A percentile compares a stretch with the other conserved stretches of the same genome.
Evolutionary conservation across 768 basidiomycete genomes (phyloP).

Genomic region (Calocera cornea): DNA sequence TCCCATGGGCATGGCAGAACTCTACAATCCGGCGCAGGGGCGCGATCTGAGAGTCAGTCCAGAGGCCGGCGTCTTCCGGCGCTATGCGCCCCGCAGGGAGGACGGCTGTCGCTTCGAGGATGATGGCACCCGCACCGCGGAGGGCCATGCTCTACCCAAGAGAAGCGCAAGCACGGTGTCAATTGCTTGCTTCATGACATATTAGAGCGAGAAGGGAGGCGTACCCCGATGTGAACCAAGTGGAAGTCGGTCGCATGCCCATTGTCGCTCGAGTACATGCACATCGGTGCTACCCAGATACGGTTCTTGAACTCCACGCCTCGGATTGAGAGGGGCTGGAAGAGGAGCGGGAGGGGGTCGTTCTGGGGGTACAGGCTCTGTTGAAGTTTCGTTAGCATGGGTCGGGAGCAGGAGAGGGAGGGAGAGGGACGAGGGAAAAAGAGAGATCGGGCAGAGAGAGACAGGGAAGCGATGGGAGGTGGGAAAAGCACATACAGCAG

Average conservation of each 20-base stretch:
- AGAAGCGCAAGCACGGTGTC: no score
- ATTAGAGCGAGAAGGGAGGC: neutral
- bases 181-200: neutral
- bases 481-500: slow-evolving; percentile 20
- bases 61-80: neutral
- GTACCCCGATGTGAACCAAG: slow-evolving; percentile 30
- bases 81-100: neutral
- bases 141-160: slow-evolving; percentile 36
- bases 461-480: no score
- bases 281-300: slow-evolving; percentile 45
- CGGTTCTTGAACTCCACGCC: slow-evolving; percentile 42
- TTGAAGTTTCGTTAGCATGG: no score
- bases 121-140: slow-evolving; percentile 25
- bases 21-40: neutral
- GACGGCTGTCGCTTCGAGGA: neutral
- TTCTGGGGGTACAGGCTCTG: neutral
- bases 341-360: slow-evolving; percentile 14
- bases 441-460: no score
- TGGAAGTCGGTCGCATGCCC: slow-evolving; percentile 45
- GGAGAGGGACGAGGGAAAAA: no score
- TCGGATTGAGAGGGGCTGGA: slow-evolving; percentile 43
- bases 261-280: slow-evolving; percentile 47
- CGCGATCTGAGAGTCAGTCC: neutral
- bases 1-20: neutral
- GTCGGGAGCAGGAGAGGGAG: no score